Evolutionary conservation across 306 rosid species (phyloP).

Genomic region (Hippophae gyantsensis): DNA sequence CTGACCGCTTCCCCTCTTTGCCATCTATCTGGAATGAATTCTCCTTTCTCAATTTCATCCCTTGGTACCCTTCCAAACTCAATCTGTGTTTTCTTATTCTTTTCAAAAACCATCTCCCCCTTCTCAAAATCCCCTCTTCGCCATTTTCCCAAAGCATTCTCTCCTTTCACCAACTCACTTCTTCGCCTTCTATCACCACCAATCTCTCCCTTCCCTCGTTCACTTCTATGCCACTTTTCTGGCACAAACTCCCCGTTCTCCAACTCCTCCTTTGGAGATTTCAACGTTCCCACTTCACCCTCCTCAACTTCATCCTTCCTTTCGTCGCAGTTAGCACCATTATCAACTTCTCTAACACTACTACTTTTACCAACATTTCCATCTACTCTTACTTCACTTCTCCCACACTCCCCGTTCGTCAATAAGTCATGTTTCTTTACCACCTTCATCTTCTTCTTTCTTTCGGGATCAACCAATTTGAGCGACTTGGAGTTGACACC

Average conservation of each 20-base stretch:
- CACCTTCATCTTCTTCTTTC: constrained; percentile 64
- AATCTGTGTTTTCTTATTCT: constrained; percentile 39
- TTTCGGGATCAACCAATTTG: constrained; percentile 42
- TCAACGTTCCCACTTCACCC: constrained; percentile 80
- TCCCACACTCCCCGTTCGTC: constrained; percentile 29
- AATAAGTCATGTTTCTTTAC: constrained; percentile 28
- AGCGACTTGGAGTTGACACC: constrained; percentile 74
- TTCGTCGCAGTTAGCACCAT: constrained; percentile 31
- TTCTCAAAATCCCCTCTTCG: constrained; percentile 56
- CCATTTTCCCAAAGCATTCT: constrained; percentile 42
- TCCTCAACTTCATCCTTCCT: constrained; percentile 86
- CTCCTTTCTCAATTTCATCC: constrained; percentile 80
- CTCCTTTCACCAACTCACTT: constrained; percentile 59
- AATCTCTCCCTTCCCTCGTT: constrained; percentile 59
- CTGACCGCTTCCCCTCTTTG: constrained; percentile 52
- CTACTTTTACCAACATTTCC: constrained; percentile 32
- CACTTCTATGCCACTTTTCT: constrained; percentile 50
- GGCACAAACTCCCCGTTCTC: constrained; percentile 43
- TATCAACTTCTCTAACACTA: constrained; percentile 36
- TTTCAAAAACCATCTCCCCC: constrained; percentile 49
- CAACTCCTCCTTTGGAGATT: constrained; percentile 51
- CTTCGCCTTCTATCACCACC: constrained; percentile 42
- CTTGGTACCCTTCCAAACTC: constrained; percentile 26
- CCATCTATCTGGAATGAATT: constrained; percentile 82
- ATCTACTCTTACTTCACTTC: constrained; percentile 33